phyloP scores from a whole-genome alignment of 305 asterid species.

The Stenogyne calaminthoides region DNA sequence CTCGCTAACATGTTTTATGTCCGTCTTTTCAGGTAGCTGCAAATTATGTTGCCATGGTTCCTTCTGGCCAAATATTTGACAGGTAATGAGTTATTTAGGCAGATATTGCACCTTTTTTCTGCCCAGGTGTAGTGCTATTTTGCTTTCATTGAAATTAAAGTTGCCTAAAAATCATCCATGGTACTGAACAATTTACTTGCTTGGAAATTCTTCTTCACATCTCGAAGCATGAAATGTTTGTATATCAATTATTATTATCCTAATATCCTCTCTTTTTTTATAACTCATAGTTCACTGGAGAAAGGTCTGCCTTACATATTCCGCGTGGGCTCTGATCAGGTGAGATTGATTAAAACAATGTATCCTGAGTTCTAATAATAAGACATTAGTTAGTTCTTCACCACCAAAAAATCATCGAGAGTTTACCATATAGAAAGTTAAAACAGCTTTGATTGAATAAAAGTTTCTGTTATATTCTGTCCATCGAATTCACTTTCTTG shows the following conservation, averaged over 20 bases:
- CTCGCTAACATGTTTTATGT: slow-evolving; percentile 1
- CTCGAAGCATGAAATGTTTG: not conserved
- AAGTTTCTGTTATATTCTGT: not conserved
- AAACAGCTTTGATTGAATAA: not conserved
- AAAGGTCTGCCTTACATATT: slow-evolving; percentile 80
- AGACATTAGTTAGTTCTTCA: not conserved
- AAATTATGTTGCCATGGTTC: slow-evolving; percentile 95
- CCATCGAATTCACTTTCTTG: not conserved
- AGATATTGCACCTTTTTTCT: not conserved
- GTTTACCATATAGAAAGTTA: not conserved
- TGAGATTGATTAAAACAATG: slow-evolving; percentile 28
- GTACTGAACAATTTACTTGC: not conserved
- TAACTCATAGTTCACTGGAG: slow-evolving; percentile 81
- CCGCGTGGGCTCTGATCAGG: slow-evolving; percentile 96
- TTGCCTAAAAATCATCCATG: not conserved
- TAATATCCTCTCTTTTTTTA: not conserved
- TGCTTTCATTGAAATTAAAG: not conserved
- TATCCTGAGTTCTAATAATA: not conserved
- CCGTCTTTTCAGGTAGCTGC: slow-evolving; percentile 78
- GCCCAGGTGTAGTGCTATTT: not conserved
- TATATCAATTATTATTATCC: not conserved
- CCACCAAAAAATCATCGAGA: not conserved
- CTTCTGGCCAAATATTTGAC: slow-evolving; percentile 96
- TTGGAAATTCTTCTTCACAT: not conserved
- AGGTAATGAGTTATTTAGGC: slow-evolving; percentile 57